These are phyloP conservation scores for Sugiyamaella marilandica DNA, from an alignment of 805 yeast species.

Conservation along the genomic window DNA sequence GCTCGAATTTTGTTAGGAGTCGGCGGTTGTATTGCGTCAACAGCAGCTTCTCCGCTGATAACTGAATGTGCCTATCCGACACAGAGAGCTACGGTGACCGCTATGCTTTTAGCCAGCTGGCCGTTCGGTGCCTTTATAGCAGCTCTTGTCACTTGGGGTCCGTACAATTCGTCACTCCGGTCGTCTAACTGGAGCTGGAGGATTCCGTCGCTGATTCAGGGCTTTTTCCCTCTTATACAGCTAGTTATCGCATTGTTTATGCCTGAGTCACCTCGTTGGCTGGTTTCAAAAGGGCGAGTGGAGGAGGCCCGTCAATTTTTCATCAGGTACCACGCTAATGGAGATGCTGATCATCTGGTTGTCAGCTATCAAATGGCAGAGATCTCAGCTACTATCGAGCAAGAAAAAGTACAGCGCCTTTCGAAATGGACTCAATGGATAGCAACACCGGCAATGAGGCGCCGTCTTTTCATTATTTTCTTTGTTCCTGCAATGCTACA, in stretches of 20 bases:
- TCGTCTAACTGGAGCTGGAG: constrained; percentile 53
- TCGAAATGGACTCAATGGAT: constrained; percentile 20
- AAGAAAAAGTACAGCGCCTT: constrained; percentile 17
- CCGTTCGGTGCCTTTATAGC: constrained; percentile 70
- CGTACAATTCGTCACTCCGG: constrained; percentile 44
- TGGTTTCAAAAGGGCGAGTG: constrained; percentile 25
- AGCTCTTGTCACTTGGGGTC: constrained; percentile 72
- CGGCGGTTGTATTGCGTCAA: constrained; percentile 74
- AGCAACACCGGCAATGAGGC: constrained; percentile 13
- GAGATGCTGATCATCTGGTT: constrained; percentile 23
- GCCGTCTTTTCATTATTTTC: constrained; percentile 11
- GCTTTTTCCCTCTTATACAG: constrained; percentile 56
- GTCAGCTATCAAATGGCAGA: constrained; percentile 28
- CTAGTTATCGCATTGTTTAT: constrained; percentile 45
- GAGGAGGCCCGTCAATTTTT: constrained; percentile 51
- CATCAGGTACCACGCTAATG: constrained; percentile 18
- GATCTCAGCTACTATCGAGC: constrained; percentile 21
- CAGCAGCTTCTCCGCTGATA: constrained; percentile 73
- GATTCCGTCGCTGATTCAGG: constrained; percentile 69
- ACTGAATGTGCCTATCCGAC: constrained; percentile 64
- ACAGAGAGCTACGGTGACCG: constrained; percentile 58
- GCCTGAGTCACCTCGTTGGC: constrained; percentile 89
- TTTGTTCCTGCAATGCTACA: constrained; percentile 16
- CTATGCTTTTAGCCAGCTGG: constrained; percentile 60
- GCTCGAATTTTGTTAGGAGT: constrained; percentile 68